Percentiles rank a stretch among this genome's conserved stretches.
Conservation (phyloP, 495 filamentous ascomycete genomes). For the Aspergillus panamensis region DNA sequence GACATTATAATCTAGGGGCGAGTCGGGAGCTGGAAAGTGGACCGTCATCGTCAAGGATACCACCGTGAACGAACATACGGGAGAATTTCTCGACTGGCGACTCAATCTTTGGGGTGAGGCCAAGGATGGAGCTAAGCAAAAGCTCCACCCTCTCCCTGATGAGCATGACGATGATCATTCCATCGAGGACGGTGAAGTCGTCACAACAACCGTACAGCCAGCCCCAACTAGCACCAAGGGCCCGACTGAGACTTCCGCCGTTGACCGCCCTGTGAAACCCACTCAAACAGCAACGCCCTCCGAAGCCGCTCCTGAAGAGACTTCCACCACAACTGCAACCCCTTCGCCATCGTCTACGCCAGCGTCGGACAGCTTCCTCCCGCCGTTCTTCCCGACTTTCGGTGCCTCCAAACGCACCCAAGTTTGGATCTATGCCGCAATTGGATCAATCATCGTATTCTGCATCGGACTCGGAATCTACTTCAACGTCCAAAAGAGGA, state of each 20-base stretch:
- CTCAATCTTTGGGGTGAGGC: conserved; percentile 90
- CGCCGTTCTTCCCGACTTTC: conserved; percentile 92
- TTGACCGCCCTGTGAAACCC: conserved; percentile 71
- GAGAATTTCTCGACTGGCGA: conserved; percentile 87
- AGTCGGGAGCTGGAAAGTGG: conserved; percentile 84
- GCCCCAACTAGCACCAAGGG: conserved; percentile 43
- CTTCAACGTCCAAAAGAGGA: conserved; percentile 72
- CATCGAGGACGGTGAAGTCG: conserved; percentile 49
- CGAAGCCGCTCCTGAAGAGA: conserved; percentile 30
- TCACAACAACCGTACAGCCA: conserved; percentile 50
- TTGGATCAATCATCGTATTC: conserved; percentile 81
- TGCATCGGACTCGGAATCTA: conserved; percentile 75
- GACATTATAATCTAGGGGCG: conserved; percentile 60
- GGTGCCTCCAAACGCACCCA: conserved; percentile 86
- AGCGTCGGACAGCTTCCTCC: conserved; percentile 60
- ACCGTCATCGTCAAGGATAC: conserved; percentile 88
- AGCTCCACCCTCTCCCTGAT: conserved; percentile 74
- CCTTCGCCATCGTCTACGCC: conserved; percentile 46
- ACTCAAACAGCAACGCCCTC: conserved; percentile 32
- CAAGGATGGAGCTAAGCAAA: conserved; percentile 67
- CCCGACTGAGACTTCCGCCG: conserved; percentile 56
- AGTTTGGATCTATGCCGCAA: conserved; percentile 89
- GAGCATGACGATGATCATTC: conserved; percentile 84
- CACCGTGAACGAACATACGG: conserved; percentile 66
- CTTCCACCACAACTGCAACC: conserved; percentile 29